Base-by-base conservation (phyloP, 768 basidiomycete genomes). In the Phaffia tasmanica region DNA sequence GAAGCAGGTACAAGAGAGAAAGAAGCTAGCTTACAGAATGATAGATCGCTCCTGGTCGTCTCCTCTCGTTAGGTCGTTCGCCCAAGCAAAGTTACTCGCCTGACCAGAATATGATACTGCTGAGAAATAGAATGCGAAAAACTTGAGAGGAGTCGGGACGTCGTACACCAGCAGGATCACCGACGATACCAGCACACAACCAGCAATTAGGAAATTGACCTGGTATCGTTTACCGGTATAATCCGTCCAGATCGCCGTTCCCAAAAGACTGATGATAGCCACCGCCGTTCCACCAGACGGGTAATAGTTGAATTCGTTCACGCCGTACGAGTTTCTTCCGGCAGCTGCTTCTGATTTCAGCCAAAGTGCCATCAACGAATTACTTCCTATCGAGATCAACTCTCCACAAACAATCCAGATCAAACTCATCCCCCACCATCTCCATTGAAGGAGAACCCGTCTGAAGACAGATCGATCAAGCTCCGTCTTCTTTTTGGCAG, bases 1-100 rank as follows among this genome's bases (percentile, higher is more conserved):
- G 35, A 42, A 11, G 11, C 11, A 5, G 35, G 35, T n/a, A n/a
- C n/a, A 42, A 4, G 35, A 42, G 11, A 42, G 6, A 42, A 42
- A 11, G 4, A 11, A 42, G 35, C 4, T 42, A 11, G 11, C 35
- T 11, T 42, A 42, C 5, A 63, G 62, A 8, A 53, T 63, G 19
- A 63, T 11, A 19, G 62, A 49, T 15, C 62, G 49, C 23, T 53
- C n/a, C 15, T 49, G 51, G 50, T 63, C 62, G 27, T 63, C 62
- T 49, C 54, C 62, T 6, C 51, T 21, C 23, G 54, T 63, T 9
- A 29, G 29, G 5, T 51, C 48, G 23, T 63, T 63, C n/a, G 62
- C 62, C 62, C 62, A 63, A 19, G 62, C 62, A 54, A 63, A 63
- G 29, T 63, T 63, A 48, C 35, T 23, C 1, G 62, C 62, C n/a